Evolutionary conservation across 2,329 filamentous ascomycete species (phyloP).

Genomic region (Calonectria pseudoturangicola): DNA sequence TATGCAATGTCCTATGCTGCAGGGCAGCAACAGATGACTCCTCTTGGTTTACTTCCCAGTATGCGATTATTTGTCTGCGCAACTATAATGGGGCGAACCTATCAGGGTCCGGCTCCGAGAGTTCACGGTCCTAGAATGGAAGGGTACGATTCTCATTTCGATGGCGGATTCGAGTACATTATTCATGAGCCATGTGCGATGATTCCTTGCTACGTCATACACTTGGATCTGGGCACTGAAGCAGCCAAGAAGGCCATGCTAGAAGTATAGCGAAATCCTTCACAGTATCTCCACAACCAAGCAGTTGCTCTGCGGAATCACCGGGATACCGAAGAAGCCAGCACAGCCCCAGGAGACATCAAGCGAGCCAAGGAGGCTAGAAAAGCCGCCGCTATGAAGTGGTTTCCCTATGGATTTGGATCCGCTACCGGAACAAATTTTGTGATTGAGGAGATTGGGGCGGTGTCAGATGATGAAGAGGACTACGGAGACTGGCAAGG

Average conservation of each 20-base stretch:
- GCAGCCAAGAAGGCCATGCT: constrained; percentile 53
- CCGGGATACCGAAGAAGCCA: constrained; percentile 17
- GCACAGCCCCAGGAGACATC: constrained; percentile 58
- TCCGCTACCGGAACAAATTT: constrained; percentile 64
- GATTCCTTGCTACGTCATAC: constrained; percentile 66
- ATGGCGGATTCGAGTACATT: constrained; percentile 63
- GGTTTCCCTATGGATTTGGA: constrained; percentile 68
- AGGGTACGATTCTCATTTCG: constrained; percentile 62
- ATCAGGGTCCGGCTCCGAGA: not conserved
- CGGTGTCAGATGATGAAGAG: constrained; percentile 64
- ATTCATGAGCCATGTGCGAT: constrained; percentile 66
- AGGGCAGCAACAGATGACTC: constrained; percentile 54
- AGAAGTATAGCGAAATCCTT: constrained; percentile 40
- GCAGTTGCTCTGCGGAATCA: not conserved
- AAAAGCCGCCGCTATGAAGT: constrained; percentile 65
- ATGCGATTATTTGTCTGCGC: constrained; percentile 67
- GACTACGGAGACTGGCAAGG: constrained; percentile 64
- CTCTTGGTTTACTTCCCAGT: constrained; percentile 58
- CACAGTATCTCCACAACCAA: constrained; percentile 24
- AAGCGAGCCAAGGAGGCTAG: constrained; percentile 61
- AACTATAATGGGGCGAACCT: constrained; percentile 65
- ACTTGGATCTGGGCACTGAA: constrained; percentile 63
- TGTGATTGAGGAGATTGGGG: constrained; percentile 67
- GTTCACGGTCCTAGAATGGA: constrained; percentile 51
- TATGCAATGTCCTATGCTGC: constrained; percentile 63